These are phyloP conservation scores for Salix caprea DNA, from an alignment of 345 rosid genomes.

Conservation along the genomic window DNA sequence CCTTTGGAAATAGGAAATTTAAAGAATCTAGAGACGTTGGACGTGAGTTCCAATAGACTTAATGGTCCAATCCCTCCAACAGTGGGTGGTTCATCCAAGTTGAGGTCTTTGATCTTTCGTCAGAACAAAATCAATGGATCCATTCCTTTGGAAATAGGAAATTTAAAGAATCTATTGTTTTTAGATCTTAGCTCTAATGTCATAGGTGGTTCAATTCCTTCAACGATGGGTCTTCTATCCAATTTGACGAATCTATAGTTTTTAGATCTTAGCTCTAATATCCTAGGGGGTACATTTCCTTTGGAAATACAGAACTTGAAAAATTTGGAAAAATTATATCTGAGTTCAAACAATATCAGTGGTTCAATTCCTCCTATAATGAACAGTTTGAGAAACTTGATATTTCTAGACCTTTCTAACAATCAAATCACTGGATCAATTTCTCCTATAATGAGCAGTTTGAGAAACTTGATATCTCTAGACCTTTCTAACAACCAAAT, in stretches of 20 bases:
- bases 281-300: too few relatives aligned
- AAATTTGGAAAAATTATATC: background rate
- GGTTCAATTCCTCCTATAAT: background rate
- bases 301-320: background rate
- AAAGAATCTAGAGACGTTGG: too few relatives aligned
- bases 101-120: too few relatives aligned
- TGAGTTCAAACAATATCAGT: background rate
- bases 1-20: too few relatives aligned
- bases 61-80: too few relatives aligned
- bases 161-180: too few relatives aligned
- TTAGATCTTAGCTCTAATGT: background rate
- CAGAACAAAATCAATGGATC: too few relatives aligned
- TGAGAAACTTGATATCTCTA: background rate
- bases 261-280: too few relatives aligned
- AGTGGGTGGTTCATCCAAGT: too few relatives aligned
- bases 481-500: background rate
- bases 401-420: accelerated
- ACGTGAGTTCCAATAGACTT: too few relatives aligned
- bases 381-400: background rate
- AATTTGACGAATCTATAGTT: too few relatives aligned
- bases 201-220: background rate
- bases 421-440: background rate
- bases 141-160: background rate
- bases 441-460: background rate
- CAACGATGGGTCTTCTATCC: background rate